Conservation (phyloP, 164 flowering plant species). For the Aristolochia contorta region DNA sequence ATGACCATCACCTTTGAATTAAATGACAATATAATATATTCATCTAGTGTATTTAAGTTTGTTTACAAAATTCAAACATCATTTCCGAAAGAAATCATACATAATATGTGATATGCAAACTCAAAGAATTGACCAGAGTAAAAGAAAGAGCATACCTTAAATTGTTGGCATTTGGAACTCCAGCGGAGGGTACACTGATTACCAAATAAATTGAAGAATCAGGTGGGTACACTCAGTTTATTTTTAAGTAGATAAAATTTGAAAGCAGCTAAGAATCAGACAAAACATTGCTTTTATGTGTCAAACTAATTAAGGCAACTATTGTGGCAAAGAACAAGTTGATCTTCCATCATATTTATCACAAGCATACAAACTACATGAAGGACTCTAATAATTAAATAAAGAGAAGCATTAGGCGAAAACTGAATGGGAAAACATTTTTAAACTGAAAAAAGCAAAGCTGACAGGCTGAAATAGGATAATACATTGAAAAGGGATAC, state of each 20-base stretch:
- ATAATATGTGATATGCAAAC: background rate
- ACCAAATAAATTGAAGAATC: constrained; percentile 5
- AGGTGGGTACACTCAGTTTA: background rate
- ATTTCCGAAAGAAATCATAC: background rate
- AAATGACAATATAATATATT: no score
- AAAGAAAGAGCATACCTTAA: constrained; percentile 43
- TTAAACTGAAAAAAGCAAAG: no score
- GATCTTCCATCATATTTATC: background rate
- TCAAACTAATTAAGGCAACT: background rate
- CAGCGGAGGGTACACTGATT: constrained; percentile 41
- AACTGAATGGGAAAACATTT: no score
- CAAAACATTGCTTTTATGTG: background rate
- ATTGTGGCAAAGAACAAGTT: background rate
- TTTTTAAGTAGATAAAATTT: background rate
- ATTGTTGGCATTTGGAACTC: constrained; percentile 52
- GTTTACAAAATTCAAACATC: background rate
- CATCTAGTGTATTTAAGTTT: no score
- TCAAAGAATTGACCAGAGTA: background rate
- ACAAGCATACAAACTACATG: background rate
- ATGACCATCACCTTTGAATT: no score
- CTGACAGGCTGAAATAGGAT: no score
- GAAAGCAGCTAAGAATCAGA: background rate
- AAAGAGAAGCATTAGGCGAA: no score
- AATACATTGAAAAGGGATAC: no score
- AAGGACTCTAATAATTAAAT: background rate